Conservation (phyloP, 306 rosid species). For the Adenanthera pavonina region DNA sequence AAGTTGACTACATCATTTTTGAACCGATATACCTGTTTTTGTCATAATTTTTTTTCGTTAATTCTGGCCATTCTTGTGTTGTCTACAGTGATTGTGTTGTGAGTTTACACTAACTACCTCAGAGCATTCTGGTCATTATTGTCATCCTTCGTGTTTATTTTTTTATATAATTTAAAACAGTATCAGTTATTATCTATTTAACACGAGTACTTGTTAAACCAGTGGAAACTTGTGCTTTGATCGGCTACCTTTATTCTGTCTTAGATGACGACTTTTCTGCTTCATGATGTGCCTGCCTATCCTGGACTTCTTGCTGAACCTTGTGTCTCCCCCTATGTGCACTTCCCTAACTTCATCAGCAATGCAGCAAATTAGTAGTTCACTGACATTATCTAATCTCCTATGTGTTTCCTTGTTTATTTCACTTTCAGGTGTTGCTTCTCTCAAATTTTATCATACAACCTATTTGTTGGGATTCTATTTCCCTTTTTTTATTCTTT, state of each 20-base stretch:
- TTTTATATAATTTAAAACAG: background rate
- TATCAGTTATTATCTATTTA: background rate
- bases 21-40: background rate
- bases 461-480: background rate
- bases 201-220: background rate
- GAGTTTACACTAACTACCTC: background rate
- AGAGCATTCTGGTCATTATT: background rate
- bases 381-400: background rate
- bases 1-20: background rate
- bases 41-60: background rate
- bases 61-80: background rate
- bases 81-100: background rate
- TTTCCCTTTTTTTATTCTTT: conserved; percentile 3
- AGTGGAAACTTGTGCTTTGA: background rate
- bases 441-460: background rate
- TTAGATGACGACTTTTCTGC: background rate
- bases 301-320: background rate
- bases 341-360: background rate
- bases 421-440: background rate
- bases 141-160: background rate
- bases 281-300: background rate
- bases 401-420: background rate
- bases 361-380: background rate
- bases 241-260: background rate
- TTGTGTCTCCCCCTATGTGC: background rate